Conservation (phyloP, 306 rosid species). For the Rubus idaeus region DNA sequence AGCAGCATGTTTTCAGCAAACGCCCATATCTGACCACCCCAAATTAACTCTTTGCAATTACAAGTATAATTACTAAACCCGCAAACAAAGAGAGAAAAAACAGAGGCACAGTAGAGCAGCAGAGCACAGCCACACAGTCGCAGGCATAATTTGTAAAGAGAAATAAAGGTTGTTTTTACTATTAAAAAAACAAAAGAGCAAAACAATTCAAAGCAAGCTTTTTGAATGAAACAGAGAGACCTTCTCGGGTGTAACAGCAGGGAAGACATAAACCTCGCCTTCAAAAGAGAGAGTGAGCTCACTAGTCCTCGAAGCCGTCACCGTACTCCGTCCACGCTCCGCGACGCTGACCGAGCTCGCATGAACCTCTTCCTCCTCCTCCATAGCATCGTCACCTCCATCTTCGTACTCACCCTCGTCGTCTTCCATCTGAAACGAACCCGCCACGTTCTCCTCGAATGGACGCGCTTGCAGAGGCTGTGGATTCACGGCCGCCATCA, state of each 20-base stretch:
- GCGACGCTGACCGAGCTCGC: slow-evolving; percentile 40
- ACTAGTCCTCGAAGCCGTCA: slow-evolving; percentile 63
- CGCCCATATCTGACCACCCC: background rate
- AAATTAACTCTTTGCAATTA: background rate
- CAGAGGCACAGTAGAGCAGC: background rate
- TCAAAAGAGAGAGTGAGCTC: slow-evolving; percentile 97
- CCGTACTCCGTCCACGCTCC: slow-evolving; percentile 34
- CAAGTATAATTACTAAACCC: background rate
- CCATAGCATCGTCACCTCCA: slow-evolving; percentile 52
- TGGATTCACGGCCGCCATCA: slow-evolving; percentile 80
- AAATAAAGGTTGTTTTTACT: background rate
- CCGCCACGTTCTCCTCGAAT: slow-evolving; percentile 42
- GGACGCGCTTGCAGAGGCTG: slow-evolving; percentile 70
- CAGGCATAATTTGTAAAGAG: background rate
- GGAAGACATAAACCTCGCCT: slow-evolving; percentile 95
- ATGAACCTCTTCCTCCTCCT: slow-evolving; percentile 56
- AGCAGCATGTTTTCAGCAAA: background rate
- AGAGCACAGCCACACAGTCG: background rate
- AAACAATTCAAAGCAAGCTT: too few species aligned
- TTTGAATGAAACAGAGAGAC: slow-evolving; percentile 27
- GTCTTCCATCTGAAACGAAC: slow-evolving; percentile 33
- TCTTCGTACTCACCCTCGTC: slow-evolving; percentile 60
- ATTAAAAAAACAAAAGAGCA: background rate
- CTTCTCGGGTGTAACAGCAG: slow-evolving; percentile 85
- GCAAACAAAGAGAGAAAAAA: background rate